Evolutionary conservation across 2,329 filamentous ascomycete genomes (phyloP), one percentile per base, ranked within the genome.

Genomic region (Monosporascus cannonballus): DNA sequence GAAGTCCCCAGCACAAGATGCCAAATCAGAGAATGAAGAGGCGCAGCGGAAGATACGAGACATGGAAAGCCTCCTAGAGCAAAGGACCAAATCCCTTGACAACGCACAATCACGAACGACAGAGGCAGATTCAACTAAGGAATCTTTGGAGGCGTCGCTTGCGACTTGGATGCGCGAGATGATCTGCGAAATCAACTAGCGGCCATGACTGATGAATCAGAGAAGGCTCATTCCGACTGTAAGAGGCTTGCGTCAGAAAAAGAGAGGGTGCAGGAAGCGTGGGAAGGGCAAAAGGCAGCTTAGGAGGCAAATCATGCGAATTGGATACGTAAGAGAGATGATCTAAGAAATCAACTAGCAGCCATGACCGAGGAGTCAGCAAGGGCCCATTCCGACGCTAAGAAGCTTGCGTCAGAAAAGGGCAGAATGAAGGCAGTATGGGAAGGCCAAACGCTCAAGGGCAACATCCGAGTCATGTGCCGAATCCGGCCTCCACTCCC

Each of bases 381-480:
- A n/a, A 15, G 6, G 9, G 22, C 22, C 11, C 11, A 46, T 8
- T 22, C 22, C 2, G 22, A n/a, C 3, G 15, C 7, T 8, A n/a
- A 46, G 14, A n/a, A 27, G n/a, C 42, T 46, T 17, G 14, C 24
- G 15, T 46, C 22, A 11, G 42, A 46, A 27, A 25, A 17, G 15
- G 42, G 30, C 42, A 7, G 9, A 18, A 25, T 7, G 22, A 15
- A 22, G 9, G 2, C n/a, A 14, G 24, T 6, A 25, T 46, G 22
- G 22, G 42, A 22, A 46, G 14, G n/a, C 6, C 20, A 46, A 67
- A 92, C 96, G 65, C 81, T 97, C 54, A 96, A 95, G 69, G 94
- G 94, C 62, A 96, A 96, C 65, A 97, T 99, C 64, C 87, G 94
- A 15, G 93, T 97, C 58, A 97, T 97, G 82, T 97, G 92, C 65